Evolutionary conservation across 2,329 filamentous ascomycete genomes (phyloP).

Genomic region (Epichloe festucae): DNA sequence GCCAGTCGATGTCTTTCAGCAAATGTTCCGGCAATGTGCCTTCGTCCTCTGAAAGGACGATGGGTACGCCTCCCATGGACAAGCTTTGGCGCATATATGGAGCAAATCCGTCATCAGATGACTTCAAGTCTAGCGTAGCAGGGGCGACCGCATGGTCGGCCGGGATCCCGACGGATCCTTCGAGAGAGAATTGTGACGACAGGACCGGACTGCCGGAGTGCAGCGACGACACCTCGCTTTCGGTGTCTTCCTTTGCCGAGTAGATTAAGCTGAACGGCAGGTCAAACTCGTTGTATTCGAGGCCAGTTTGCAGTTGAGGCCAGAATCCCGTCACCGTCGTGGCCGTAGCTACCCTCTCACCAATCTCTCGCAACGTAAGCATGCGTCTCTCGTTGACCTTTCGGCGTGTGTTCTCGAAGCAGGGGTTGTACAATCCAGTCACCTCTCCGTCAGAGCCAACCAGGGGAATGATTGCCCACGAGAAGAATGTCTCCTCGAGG

Average conservation of each 20-base stretch:
- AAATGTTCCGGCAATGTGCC: conserved; percentile 52
- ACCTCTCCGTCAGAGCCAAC: conserved; percentile 63
- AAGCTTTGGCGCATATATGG: conserved; percentile 67
- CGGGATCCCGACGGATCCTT: conserved; percentile 59
- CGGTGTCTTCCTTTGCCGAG: conserved; percentile 56
- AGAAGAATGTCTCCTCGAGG: conserved; percentile 70
- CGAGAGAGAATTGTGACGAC: conserved; percentile 52
- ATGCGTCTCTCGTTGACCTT: conserved; percentile 70
- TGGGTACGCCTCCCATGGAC: conserved; percentile 46
- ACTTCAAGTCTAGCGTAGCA: conserved; percentile 52
- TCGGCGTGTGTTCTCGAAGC: conserved; percentile 67
- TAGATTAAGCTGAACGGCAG: conserved; percentile 68
- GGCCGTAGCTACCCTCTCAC: conserved; percentile 61
- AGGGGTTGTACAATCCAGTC: conserved; percentile 65
- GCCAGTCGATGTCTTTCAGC: conserved; percentile 53
- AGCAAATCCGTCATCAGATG: conserved; percentile 59
- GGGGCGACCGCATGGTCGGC: conserved; percentile 48
- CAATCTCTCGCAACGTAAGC: conserved; percentile 65
- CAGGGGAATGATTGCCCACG: conserved; percentile 69
- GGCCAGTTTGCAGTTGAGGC: conserved; percentile 52
- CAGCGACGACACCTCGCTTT: conserved; percentile 60
- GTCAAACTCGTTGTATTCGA: conserved; percentile 63
- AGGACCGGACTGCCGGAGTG: conserved; percentile 52
- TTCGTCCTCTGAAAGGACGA: conserved; percentile 54
- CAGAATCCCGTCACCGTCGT: conserved; percentile 63